A percentile compares a stretch with the other conserved stretches of the same genome.
Conservation (phyloP, 2,329 filamentous ascomycete species). For the Pseudogymnoascus pannorum region DNA sequence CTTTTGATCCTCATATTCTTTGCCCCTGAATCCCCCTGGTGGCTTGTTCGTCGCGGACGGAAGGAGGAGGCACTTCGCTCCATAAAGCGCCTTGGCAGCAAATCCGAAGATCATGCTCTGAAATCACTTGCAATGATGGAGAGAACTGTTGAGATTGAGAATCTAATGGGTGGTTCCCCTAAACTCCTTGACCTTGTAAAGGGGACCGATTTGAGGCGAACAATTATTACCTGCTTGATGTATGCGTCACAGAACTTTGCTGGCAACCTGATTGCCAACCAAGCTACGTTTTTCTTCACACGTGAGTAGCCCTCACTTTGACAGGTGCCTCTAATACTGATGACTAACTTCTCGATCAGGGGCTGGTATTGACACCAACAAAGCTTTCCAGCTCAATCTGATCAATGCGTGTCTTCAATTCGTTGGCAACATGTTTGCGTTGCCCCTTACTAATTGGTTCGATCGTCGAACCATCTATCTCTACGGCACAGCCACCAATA, state of each 20-base stretch:
- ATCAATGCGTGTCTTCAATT: constrained; percentile 18
- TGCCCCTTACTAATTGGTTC: constrained; percentile 32
- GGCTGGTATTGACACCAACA: not conserved
- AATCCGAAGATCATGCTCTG: constrained; percentile 30
- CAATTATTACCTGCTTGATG: constrained; percentile 47
- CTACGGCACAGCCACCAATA: constrained; percentile 30
- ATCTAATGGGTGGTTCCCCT: constrained; percentile 30
- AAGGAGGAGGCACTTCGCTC: constrained; percentile 34
- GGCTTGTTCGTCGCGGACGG: constrained; percentile 41
- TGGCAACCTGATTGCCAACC: constrained; percentile 56
- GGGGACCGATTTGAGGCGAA: constrained; percentile 47
- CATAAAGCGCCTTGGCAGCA: constrained; percentile 42
- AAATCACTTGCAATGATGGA: constrained; percentile 52
- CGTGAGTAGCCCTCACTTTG: constrained; percentile 16
- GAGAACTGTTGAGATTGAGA: constrained; percentile 48
- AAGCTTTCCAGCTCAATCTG: not conserved
- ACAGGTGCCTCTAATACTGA: constrained; percentile 12
- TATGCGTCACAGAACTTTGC: constrained; percentile 54
- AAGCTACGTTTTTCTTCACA: constrained; percentile 54
- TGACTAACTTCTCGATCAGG: constrained; percentile 28
- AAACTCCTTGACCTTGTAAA: constrained; percentile 45
- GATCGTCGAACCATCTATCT: constrained; percentile 36
- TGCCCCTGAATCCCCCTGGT: constrained; percentile 40
- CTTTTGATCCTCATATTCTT: constrained; percentile 43
- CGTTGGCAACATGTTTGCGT: constrained; percentile 31